Evolutionary conservation across 352 stramenopile species (phyloP).

Genomic region (Globisporangium heterothallicum): DNA sequence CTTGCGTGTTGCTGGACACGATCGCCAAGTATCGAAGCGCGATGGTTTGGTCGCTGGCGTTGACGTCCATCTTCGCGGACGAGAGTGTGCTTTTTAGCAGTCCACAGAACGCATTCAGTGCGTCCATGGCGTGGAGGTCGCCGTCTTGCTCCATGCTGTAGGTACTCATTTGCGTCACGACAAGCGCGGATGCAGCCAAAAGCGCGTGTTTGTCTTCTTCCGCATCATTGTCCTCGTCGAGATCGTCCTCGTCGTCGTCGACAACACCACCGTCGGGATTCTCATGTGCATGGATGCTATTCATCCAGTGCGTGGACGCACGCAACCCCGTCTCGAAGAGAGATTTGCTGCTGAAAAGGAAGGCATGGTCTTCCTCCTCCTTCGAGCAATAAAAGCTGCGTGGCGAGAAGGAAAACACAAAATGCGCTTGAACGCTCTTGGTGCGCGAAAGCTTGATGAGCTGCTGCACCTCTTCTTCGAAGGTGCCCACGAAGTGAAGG

Average conservation of each 20-base stretch:
- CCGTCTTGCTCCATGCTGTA: constrained; percentile 30
- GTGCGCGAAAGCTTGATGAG: background rate
- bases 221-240: background rate
- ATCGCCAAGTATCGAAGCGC: constrained; percentile 30
- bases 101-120: constrained; percentile 27
- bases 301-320: constrained; percentile 9
- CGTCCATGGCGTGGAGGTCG: constrained; percentile 20
- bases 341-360: constrained; percentile 16
- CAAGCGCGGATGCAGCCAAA: constrained; percentile 22
- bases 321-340: constrained; percentile 18
- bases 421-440: background rate
- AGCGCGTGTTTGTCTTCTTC: constrained; percentile 22
- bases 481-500: constrained; percentile 29
- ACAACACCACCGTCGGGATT: background rate
- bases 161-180: constrained; percentile 36
- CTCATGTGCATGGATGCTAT: background rate
- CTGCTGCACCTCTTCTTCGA: constrained; percentile 32
- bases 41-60: constrained; percentile 31
- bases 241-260: background rate
- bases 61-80: constrained; percentile 2
- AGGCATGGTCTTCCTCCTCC: too few relatives aligned
- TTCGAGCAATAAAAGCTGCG: constrained; percentile 5
- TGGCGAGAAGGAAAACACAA: constrained; percentile 8
- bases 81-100: constrained; percentile 23
- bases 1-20: constrained; percentile 20